Evolutionary conservation across 2,329 filamentous ascomycete species (phyloP), one percentile per base, ranked within the genome.

Genomic region (Fusarium goolgardi): DNA sequence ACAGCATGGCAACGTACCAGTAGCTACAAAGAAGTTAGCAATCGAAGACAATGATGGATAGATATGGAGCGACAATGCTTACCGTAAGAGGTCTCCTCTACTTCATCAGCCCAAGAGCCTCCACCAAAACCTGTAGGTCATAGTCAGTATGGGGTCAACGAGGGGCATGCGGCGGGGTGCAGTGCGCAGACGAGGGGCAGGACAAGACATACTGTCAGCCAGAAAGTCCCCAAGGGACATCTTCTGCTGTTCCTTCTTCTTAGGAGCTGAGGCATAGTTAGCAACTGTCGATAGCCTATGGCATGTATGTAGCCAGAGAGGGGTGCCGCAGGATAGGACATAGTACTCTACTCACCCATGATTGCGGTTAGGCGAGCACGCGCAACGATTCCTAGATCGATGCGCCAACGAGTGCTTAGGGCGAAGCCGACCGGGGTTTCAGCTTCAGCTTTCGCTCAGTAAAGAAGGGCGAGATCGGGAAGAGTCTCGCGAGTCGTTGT

Each of bases 221-320:
- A 99, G 88, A 88, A 99, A 99, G 83, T 93, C 92, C 86, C 93
- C 93, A 79, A 98, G 90, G 85, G 92, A 93, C 92, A 99, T 95
- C 87, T 96, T 99, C 89, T 97, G 91, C 81, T 89, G 86, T 83
- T 97, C 91, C 85, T 93, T 92, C 85, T 96, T 96, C 81, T 94
- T 92, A 73, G 94, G 95, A 87, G 92, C 94, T 97, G 64, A 55
- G 51, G 56, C 61, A 40, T 57, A 47, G 52, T 63, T 60, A 67
- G 69, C 40, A 59, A 58, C 27, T 46, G 45, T 47, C 62, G 31
- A 41, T 16, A 20, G 16, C 34, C 45, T 39, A 37, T 54, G 32
- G 27, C 41, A 43, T 50, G 32, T 37, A 41, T 50, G 32, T 32
- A 41, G 39, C 31, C 43, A 52, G 18, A 45, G 60, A 62, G 50